Conservation (phyloP, 495 filamentous ascomycete genomes). For the Trichoderma erinaceum region DNA sequence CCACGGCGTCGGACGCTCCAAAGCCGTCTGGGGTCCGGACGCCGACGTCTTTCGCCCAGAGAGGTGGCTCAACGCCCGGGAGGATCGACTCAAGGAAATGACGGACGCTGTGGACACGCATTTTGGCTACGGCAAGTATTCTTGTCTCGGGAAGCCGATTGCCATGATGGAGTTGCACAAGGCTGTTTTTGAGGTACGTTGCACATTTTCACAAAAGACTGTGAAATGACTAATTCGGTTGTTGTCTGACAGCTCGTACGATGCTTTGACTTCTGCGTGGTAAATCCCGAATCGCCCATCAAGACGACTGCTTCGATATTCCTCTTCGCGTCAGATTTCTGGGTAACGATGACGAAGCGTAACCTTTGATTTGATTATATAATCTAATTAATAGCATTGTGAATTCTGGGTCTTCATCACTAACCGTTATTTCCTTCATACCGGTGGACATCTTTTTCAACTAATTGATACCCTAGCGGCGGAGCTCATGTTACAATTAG, state of each 20-base stretch:
- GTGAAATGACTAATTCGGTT: neutral
- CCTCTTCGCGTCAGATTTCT: constrained; percentile 5
- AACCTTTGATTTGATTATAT: neutral
- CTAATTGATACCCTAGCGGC: too few relatives aligned
- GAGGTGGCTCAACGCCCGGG: constrained; percentile 43
- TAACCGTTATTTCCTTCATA: neutral
- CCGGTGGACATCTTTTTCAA: too few relatives aligned
- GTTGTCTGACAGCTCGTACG: constrained; percentile 33
- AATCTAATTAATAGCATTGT: neutral
- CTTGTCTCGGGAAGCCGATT: constrained; percentile 35
- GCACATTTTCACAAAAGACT: neutral
- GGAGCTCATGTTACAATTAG: too few relatives aligned
- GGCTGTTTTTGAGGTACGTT: constrained; percentile 44
- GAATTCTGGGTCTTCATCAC: neutral
- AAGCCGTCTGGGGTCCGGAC: constrained; percentile 41
- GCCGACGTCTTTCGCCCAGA: constrained; percentile 45
- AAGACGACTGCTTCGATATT: neutral
- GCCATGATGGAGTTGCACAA: constrained; percentile 43
- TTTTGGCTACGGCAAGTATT: constrained; percentile 34
- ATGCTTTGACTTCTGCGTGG: constrained; percentile 40
- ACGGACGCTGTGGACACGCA: constrained; percentile 27
- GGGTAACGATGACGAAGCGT: constrained; percentile 12
- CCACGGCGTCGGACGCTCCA: constrained; percentile 26
- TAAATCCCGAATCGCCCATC: constrained; percentile 27
- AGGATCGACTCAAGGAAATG: constrained; percentile 31